These are phyloP conservation scores for Suillus brevipes DNA, from an alignment of 768 basidiomycete species.

Conservation along the genomic window DNA sequence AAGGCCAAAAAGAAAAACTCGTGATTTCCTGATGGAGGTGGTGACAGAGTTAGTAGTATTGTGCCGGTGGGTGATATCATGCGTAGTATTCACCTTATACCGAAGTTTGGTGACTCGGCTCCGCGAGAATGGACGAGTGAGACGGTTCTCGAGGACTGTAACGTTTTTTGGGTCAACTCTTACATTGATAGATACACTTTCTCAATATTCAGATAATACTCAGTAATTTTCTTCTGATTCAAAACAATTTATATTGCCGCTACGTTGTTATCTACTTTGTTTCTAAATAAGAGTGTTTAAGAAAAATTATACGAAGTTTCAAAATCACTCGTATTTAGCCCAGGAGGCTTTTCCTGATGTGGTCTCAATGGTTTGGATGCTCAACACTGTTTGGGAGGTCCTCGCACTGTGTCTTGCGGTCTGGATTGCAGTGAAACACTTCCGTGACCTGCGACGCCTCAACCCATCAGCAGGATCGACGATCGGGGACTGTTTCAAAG, in stretches of 20 bases:
- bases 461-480: too few relatives aligned
- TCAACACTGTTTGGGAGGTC: too few relatives aligned
- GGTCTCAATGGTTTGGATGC: too few relatives aligned
- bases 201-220: neutral
- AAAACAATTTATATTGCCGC: conserved; percentile 10
- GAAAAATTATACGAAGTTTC: neutral
- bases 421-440: too few relatives aligned
- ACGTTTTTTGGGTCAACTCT: neutral
- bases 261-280: neutral
- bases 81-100: conserved; percentile 34
- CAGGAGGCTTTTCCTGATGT: neutral
- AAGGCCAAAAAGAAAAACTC: too few relatives aligned
- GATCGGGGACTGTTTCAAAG: too few relatives aligned
- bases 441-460: too few relatives aligned
- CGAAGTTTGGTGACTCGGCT: conserved; percentile 29
- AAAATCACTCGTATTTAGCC: neutral
- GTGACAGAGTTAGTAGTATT: neutral
- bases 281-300: neutral
- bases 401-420: too few relatives aligned
- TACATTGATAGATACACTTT: too few relatives aligned
- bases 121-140: conserved; percentile 29
- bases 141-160: neutral
- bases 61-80: conserved; percentile 22
- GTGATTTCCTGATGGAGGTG: neutral
- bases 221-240: neutral